Evolutionary conservation across 75 land plant species (phyloP), one percentile per base, ranked within the genome.

Genomic region (Pseudotsuga menziesii): DNA sequence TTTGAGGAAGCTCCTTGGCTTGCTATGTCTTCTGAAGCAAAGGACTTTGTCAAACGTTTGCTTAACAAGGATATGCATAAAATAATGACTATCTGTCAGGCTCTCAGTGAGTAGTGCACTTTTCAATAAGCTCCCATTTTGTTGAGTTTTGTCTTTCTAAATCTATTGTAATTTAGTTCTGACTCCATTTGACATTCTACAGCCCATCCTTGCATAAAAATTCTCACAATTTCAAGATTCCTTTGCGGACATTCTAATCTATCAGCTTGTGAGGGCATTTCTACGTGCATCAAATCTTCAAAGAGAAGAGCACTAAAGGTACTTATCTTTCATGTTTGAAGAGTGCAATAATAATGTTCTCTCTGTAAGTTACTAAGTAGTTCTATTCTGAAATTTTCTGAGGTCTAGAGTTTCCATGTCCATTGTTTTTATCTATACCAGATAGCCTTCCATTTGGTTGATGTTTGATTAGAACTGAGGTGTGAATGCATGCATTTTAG

Each of bases 1-100:
- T 94, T 94, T 83, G 97, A 92, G 58, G 97, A 94, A 82, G 88
- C 80, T 11, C 97, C 97, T 48, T 94, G 97, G 97, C 97, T 93
- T 66, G 78, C 88, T 48, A 80, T 94, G 73, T 90, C 95, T 61
- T 59, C 88, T 71, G 87, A 90, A 75, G 97, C 95, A 32, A 87
- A 89, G 74, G 97, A 94, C 76, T 94, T 94, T 86, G 96, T 92
- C 22, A 94, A 94, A 87, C 82, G 93, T 76, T 79, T 94, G 48
- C 69, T 94, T 72, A 92, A 87, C 76, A 92, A 92, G 84, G 95
- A 92, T 67, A 84, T 84, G 57, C 87, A 93, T 4, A 92, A 89
- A 76, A 87, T 93, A 84, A 85, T 94, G 86, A 94, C 95, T 61
- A 93, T 95, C 62, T 64, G 87, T 32, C 97, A 94, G 79, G 97